Percentiles rank a stretch among this genome's conserved stretches.
These are phyloP conservation scores for Sporothrix pallida DNA, from an alignment of 2,329 filamentous ascomycete genomes.

Conservation along the genomic window DNA sequence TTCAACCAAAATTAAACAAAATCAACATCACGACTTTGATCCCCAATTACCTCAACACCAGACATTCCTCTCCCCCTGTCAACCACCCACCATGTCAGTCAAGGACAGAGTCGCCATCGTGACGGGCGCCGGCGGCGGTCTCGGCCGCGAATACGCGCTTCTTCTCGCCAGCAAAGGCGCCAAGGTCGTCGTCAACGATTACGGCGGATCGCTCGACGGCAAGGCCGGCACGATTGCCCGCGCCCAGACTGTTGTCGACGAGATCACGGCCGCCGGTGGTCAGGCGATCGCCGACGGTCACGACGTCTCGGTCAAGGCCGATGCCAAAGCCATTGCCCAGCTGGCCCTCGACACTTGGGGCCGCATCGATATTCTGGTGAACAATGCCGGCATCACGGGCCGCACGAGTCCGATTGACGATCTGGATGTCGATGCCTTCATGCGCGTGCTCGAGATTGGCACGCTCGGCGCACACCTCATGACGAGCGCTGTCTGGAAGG, in stretches of 20 bases:
- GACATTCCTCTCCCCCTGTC: neutral
- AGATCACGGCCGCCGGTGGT: neutral
- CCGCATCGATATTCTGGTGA: slow-evolving; percentile 2
- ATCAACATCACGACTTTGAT: neutral
- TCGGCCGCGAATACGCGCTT: neutral
- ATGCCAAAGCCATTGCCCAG: neutral
- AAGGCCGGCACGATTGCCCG: slow-evolving; percentile 8
- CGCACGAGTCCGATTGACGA: slow-evolving; percentile 2
- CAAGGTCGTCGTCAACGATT: slow-evolving; percentile 13
- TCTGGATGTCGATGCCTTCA: neutral
- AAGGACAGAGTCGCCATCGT: slow-evolving; percentile 12
- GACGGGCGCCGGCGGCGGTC: neutral
- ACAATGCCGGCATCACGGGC: slow-evolving; percentile 9
- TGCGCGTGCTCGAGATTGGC: slow-evolving; percentile 12
- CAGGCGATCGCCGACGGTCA: neutral
- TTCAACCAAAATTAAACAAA: neutral
- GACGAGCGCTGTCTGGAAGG: slow-evolving; percentile 5
- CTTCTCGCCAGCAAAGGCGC: slow-evolving; percentile 2
- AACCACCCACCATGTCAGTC: neutral
- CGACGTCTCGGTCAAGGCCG: neutral
- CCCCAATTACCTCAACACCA: neutral
- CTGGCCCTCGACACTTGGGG: neutral
- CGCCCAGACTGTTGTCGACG: neutral
- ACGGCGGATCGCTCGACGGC: neutral
- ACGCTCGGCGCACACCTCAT: neutral